Evolutionary conservation across 179 eudicot species (phyloP).

Genomic region (Beta corolliflora): DNA sequence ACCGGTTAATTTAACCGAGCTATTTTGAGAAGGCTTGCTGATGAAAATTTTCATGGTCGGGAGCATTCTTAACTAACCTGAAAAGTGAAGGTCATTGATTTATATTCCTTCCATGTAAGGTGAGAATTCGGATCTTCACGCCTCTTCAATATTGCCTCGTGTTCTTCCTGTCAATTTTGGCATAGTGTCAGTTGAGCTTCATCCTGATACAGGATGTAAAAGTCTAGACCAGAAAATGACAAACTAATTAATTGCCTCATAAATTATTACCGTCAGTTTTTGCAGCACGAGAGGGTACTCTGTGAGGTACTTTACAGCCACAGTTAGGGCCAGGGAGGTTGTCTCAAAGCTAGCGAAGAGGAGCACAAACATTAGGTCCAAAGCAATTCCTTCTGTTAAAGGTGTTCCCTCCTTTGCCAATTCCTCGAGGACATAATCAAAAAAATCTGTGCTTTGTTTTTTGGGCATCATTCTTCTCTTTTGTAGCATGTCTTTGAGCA

Average conservation of each 20-base stretch:
- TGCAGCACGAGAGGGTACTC: slow-evolving; percentile 72
- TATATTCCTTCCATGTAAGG: slow-evolving; percentile 86
- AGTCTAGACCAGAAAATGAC: background rate
- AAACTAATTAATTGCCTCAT: background rate
- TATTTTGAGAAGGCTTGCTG: background rate
- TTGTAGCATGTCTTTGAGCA: slow-evolving; percentile 72
- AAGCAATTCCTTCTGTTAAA: slow-evolving; percentile 81
- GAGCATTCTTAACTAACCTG: slow-evolving; percentile 50
- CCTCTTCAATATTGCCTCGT: slow-evolving; percentile 57
- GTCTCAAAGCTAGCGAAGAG: slow-evolving; percentile 97
- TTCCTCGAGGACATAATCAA: slow-evolving; percentile 79
- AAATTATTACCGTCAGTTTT: slow-evolving; percentile 55
- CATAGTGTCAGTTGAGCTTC: slow-evolving; percentile 1
- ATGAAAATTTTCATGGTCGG: background rate
- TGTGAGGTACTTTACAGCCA: slow-evolving; percentile 67
- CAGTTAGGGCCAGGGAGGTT: slow-evolving; percentile 79
- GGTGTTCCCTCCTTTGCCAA: slow-evolving; percentile 61
- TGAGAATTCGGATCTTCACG: slow-evolving; percentile 62
- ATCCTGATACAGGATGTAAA: background rate
- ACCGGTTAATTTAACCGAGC: slow-evolving; percentile 8
- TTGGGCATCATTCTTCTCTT: slow-evolving; percentile 71
- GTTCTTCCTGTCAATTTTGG: slow-evolving; percentile 66
- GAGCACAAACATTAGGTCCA: slow-evolving; percentile 91
- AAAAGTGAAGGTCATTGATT: slow-evolving; percentile 87
- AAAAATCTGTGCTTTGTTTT: slow-evolving; percentile 65